Percentiles rank a stretch among this genome's conserved stretches.
Evolutionary conservation across 176 grass and related monocot genomes (phyloP).

Genomic region (Secale cereale): DNA sequence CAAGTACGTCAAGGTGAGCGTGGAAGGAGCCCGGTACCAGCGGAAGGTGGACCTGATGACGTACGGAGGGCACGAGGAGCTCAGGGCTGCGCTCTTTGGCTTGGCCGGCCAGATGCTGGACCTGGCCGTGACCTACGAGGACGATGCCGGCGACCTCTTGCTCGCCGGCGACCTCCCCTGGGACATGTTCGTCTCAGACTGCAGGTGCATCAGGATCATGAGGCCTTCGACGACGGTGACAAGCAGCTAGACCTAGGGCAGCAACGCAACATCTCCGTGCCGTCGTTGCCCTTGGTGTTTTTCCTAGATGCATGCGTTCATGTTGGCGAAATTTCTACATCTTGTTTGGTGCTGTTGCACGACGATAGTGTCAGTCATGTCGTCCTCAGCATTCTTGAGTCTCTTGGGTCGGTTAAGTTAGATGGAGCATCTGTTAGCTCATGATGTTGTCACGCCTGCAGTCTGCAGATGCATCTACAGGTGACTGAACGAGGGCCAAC

Average conservation of each 20-base stretch:
- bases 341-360: background rate
- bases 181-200: background rate
- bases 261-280: too few species aligned
- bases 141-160: background rate
- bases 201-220: background rate
- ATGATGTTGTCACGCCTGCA: background rate
- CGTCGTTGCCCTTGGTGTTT: too few species aligned
- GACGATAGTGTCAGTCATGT: background rate
- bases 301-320: too few species aligned
- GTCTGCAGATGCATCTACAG: too few species aligned
- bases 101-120: background rate
- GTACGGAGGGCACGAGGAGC: background rate
- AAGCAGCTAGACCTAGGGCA: background rate
- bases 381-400: background rate
- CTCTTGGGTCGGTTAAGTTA: background rate
- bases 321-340: too few species aligned
- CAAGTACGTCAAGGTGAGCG: background rate
- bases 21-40: background rate
- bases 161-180: background rate
- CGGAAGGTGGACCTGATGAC: background rate
- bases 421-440: background rate
- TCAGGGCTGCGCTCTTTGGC: background rate
- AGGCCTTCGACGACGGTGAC: background rate
- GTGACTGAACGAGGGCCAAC: too few species aligned
- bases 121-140: background rate